Evolutionary conservation across 164 flowering plant species (phyloP).

Genomic region (Vitis amurensis): DNA sequence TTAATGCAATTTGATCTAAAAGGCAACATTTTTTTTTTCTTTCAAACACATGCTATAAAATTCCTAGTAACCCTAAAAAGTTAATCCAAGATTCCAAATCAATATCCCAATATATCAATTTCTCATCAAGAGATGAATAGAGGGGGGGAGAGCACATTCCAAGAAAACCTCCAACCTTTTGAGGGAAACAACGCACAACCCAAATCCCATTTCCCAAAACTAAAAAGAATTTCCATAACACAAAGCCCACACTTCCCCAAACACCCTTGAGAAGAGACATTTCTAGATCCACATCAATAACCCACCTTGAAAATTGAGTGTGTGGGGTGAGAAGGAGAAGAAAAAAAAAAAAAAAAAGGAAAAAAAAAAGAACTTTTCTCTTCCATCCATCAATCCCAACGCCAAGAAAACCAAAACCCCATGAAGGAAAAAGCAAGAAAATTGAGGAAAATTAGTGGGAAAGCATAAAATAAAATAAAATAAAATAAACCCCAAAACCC

Average conservation of each 20-base stretch:
- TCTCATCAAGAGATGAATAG: neutral
- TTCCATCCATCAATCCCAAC: slow-evolving; percentile 66
- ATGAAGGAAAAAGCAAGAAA: slow-evolving; percentile 7
- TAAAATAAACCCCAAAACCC: slow-evolving; percentile 12
- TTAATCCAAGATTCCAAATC: neutral
- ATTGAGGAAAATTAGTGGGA: neutral
- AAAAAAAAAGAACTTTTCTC: slow-evolving; percentile 3
- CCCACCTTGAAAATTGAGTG: slow-evolving; percentile 55
- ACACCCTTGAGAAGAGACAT: slow-evolving; percentile 57
- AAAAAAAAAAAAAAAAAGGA: slow-evolving; percentile 8
- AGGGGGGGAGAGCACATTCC: neutral
- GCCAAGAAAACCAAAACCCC: slow-evolving; percentile 8
- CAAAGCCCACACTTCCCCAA: slow-evolving; percentile 42
- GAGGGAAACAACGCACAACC: slow-evolving; percentile 19
- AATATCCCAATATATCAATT: neutral
- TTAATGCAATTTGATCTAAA: too few relatives aligned
- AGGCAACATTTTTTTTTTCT: too few relatives aligned
- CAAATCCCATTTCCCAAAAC: slow-evolving; percentile 48
- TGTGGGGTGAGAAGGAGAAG: slow-evolving; percentile 3
- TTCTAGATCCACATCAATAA: slow-evolving; percentile 52
- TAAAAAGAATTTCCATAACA: slow-evolving; percentile 32
- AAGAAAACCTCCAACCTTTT: slow-evolving; percentile 14
- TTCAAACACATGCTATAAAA: too few relatives aligned
- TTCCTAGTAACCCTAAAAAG: too few relatives aligned
- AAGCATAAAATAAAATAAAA: too few relatives aligned